Evolutionary conservation across 2,329 filamentous ascomycete genomes (phyloP), one percentile per base, ranked within the genome.

Genomic region (Hypoxylon sp.): DNA sequence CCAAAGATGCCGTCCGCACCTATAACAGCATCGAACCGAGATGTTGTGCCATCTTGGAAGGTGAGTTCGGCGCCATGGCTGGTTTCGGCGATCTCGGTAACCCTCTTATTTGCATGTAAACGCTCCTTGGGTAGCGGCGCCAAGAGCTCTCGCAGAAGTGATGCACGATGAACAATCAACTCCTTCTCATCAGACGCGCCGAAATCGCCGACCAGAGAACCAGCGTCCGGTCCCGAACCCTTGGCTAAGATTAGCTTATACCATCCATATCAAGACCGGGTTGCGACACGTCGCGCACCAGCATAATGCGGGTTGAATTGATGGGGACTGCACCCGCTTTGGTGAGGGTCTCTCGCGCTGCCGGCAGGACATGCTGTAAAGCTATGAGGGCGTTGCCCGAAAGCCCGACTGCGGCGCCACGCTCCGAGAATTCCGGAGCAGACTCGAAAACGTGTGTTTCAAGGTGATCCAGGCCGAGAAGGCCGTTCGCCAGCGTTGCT

Each of bases 101-200:
- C 25, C 33, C 53, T 61, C 44, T 71, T 73, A 14, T 68, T 67
- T 10, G 71, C 14, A 31, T 75, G 73, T 0, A 75, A 55, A 4
- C 57, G 44, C 8, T 69, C 58, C 25, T 50, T 6, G 5, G 70
- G 70, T 3, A 74, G 33, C 10, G 55, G 64, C 6, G 56, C 50
- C 8, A 74, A 27, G 4, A 74, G 64, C 51, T 70, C 72, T 7
- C 66, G 40, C 2, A 74, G 62, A 42, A 42, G n/a, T 8, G 37
- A 42, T 42, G 37, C 37, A 8, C 37, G 37, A 17, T 42, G 37
- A 20, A 42, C 37, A 42, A 42, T 42, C 37, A 42, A 42, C n/a
- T 42, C 37, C 7, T 42, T 42, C 7, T 42, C 37, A 17, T 42
- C 37, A 3, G 37, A 2, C 14, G n/a, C 37, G 7, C 17, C 37